Percentiles rank a stretch among this genome's conserved stretches.
Evolutionary conservation across 768 basidiomycete species (phyloP).

Genomic region (Ramaria sp.): DNA sequence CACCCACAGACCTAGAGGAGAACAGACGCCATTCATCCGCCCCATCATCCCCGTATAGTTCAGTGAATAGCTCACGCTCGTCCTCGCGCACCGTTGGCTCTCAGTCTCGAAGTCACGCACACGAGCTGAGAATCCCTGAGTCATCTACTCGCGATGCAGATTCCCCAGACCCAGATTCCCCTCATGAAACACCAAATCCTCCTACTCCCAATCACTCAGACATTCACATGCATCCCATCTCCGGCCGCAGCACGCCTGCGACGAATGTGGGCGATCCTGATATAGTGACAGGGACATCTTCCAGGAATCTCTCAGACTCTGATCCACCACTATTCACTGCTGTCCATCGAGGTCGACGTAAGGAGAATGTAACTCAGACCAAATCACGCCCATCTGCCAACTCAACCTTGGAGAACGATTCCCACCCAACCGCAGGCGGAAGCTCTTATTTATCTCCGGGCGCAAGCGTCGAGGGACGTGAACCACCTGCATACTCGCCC

Average conservation of each 20-base stretch:
- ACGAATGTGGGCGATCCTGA: background rate
- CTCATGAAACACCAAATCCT: conserved; percentile 57
- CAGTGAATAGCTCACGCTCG: conserved; percentile 68
- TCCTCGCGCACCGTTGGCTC: background rate
- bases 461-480: conserved; percentile 23
- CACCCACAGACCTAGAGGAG: conserved; percentile 41
- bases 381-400: conserved; percentile 3
- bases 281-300: background rate
- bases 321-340: background rate
- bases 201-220: conserved; percentile 80
- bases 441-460: conserved; percentile 5
- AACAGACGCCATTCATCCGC: conserved; percentile 19
- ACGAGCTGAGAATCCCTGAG: background rate
- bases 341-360: conserved; percentile 21
- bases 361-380: background rate
- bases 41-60: conserved; percentile 40
- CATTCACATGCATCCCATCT: conserved; percentile 67
- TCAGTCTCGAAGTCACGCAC: background rate
- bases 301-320: background rate
- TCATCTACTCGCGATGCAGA: conserved; percentile 48
- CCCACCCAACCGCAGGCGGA: background rate
- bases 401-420: background rate
- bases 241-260: conserved; percentile 17
- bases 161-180: conserved; percentile 47
- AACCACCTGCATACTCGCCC: conserved; percentile 85